A percentile compares a stretch with the other conserved stretches of the same genome.
Evolutionary conservation across 2,329 filamentous ascomycete species (phyloP).

Genomic region (Penicillium rolfsii): DNA sequence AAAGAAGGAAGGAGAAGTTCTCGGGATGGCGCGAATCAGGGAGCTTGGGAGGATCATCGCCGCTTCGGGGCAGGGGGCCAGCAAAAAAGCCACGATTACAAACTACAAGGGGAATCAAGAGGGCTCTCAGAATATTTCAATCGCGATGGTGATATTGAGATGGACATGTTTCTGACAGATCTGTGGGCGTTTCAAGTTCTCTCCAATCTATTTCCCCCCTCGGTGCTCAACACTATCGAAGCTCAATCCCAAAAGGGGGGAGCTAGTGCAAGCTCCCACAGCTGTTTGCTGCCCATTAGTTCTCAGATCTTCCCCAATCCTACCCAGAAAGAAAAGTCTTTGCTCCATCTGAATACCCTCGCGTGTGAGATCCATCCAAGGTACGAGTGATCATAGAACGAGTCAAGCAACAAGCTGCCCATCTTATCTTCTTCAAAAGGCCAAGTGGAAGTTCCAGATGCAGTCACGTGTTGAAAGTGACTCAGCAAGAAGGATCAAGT

Average conservation of each 20-base stretch:
- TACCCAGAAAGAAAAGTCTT: background rate
- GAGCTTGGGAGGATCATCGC: slow-evolving; percentile 29
- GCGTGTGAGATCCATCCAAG: background rate
- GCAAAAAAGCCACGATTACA: slow-evolving; percentile 13
- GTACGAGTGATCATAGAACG: background rate
- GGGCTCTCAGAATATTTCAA: background rate
- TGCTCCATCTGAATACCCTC: background rate
- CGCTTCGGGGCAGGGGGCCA: slow-evolving; percentile 25
- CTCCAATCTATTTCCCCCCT: background rate
- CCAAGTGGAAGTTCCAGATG: background rate
- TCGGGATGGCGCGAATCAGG: slow-evolving; percentile 29
- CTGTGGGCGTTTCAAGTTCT: background rate
- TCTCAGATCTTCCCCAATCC: background rate
- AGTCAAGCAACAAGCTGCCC: background rate
- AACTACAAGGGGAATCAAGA: background rate
- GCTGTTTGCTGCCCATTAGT: background rate
- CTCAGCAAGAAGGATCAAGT: background rate
- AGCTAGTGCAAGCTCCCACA: slow-evolving; percentile 4
- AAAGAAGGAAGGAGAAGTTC: slow-evolving; percentile 32
- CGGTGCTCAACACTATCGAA: slow-evolving; percentile 3
- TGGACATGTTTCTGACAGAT: background rate
- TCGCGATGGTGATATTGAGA: background rate
- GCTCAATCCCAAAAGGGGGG: background rate
- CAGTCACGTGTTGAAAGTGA: background rate
- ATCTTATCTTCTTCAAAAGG: background rate